Conservation (phyloP, 768 basidiomycete genomes). For the Tylopilus sp. region DNA sequence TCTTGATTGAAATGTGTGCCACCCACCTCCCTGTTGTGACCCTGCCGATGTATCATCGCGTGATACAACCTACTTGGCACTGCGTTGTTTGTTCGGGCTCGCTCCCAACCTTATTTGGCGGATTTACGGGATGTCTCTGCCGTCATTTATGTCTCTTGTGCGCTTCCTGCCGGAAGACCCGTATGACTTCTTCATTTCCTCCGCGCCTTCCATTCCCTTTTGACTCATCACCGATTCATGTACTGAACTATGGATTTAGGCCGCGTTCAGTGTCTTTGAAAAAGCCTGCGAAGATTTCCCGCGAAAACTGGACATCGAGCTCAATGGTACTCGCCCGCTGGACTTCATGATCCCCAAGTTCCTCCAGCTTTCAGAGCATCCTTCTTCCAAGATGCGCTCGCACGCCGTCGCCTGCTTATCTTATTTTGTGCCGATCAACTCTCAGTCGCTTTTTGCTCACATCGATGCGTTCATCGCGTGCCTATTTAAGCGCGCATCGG, state of each 20-base stretch:
- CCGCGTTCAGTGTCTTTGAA: conserved; percentile 89
- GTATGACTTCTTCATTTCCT: neutral
- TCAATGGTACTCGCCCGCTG: conserved; percentile 88
- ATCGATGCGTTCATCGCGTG: conserved; percentile 92
- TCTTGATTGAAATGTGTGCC: neutral
- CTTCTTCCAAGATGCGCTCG: conserved; percentile 83
- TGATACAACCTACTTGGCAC: neutral
- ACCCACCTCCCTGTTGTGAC: neutral
- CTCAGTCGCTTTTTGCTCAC: conserved; percentile 84
- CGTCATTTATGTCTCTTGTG: conserved; percentile 1
- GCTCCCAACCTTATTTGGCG: conserved; percentile 2
- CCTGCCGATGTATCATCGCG: neutral
- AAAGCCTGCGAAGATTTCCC: conserved; percentile 98
- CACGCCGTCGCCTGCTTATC: conserved; percentile 94
- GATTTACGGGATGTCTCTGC: conserved; percentile 5
- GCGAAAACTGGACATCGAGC: conserved; percentile 89
- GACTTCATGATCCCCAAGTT: conserved; percentile 98
- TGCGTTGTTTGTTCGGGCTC: conserved; percentile 8
- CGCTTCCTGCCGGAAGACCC: conserved; percentile 2
- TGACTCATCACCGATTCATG: neutral
- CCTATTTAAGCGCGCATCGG: conserved; percentile 92
- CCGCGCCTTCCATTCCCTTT: neutral
- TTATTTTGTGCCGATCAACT: conserved; percentile 85
- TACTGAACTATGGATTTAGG: conserved; percentile 42
- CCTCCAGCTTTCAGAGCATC: conserved; percentile 82